Percentiles rank a stretch among this genome's conserved stretches.
These are phyloP conservation scores for Zygotorulaspora mrakii DNA, from an alignment of 1,139 yeast genomes.

Conservation along the genomic window DNA sequence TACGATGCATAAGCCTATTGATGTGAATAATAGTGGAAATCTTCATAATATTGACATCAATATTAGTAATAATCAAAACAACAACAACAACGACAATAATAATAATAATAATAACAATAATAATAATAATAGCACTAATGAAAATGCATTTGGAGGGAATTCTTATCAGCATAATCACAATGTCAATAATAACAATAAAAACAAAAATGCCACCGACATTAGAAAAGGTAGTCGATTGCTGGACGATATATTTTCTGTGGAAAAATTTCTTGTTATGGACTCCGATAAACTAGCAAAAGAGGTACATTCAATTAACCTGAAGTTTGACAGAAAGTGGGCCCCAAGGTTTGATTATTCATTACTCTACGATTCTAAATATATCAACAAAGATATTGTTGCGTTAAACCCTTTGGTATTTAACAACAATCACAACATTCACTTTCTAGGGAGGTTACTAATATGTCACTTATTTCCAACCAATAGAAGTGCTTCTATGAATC, in stretches of 20 bases:
- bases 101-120: neutral
- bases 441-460: constrained; percentile 66
- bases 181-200: neutral
- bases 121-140: neutral
- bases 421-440: constrained; percentile 65
- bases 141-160: neutral
- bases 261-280: constrained; percentile 46
- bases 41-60: neutral
- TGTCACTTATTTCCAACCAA: constrained; percentile 56
- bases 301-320: constrained; percentile 54
- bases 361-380: constrained; percentile 47
- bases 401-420: constrained; percentile 61
- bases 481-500: constrained; percentile 25
- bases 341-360: constrained; percentile 63
- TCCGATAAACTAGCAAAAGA: constrained; percentile 51
- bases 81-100: neutral
- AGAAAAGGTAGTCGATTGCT: constrained; percentile 15
- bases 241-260: constrained; percentile 32
- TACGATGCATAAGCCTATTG: neutral
- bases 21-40: neutral
- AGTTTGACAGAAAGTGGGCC: constrained; percentile 64
- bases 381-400: constrained; percentile 29
- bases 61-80: constrained; percentile 7
- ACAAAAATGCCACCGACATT: no score
- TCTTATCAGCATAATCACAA: neutral